Evolutionary conservation across 2,329 filamentous ascomycete genomes (phyloP), one percentile per base, ranked within the genome.

Genomic region (Endoconidiophora polonica): DNA sequence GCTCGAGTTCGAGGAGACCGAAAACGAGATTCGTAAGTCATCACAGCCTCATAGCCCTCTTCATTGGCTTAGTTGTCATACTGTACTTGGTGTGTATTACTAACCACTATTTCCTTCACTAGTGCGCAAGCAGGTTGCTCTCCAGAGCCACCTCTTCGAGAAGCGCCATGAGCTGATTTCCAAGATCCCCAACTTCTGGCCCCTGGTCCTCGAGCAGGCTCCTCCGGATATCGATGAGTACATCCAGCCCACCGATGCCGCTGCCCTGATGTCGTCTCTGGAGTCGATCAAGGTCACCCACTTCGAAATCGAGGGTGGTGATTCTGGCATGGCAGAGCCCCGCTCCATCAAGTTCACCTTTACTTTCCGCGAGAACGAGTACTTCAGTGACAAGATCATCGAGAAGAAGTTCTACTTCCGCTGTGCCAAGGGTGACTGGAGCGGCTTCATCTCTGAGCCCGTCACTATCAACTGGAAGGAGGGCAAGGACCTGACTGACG

Each of bases 321-420:
- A 63, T 56, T 71, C 72, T 54, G 65, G 68, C 49, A 64, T 68
- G 51, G 86, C 84, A 60, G 84, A 91, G 60, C 90, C 90, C 20
- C 80, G 87, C 63, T 87, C 80, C 66, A 64, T 96, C 58, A 69
- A 73, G 54, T 76, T 94, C 69, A 79, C 69, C 55, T 86, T 91
- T 60, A 79, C 84, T 59, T 94, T 94, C 65, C 67, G 66, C 53
- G 74, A 79, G 55, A 96, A 96, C 66, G 79, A 86, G 46, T 80
- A 81, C 68, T 94, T 96, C 59, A 74, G 80, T 61, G 74, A 94
- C 67, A 72, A 68, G 49, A 74, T 79, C 49, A 67, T 96, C 45
- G 83, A 90, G 68, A 96, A 96, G 79, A 85, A 83, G 62, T 94
- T 96, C 67, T 90, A 81, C 76, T 86, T 81, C 72, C 79, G 88